These are phyloP conservation scores for Panicum miliaceum DNA, from an alignment of 176 grass and related monocot genomes.

Conservation along the genomic window DNA sequence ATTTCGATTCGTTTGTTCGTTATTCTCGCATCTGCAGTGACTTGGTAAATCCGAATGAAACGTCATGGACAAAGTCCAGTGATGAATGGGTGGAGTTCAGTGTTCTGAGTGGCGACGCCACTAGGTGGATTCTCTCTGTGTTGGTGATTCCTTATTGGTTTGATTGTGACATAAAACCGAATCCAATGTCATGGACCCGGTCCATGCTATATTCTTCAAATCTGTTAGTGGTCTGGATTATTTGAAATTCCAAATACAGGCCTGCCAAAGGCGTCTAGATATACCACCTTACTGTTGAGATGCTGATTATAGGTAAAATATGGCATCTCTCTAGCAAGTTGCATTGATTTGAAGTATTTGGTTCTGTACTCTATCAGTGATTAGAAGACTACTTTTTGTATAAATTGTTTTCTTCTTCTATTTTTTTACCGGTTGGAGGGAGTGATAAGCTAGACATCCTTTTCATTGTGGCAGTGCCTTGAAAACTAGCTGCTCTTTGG, in stretches of 20 bases:
- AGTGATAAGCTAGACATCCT: constrained; percentile 36
- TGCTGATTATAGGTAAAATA: constrained; percentile 34
- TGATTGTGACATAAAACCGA: constrained; percentile 50
- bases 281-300: constrained; percentile 18
- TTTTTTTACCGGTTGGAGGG: neutral
- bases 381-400: constrained; percentile 3
- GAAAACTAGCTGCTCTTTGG: constrained; percentile 8
- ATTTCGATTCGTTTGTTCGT: constrained; percentile 11
- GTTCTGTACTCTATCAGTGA: neutral
- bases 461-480: constrained; percentile 36
- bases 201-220: neutral
- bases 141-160: constrained; percentile 41
- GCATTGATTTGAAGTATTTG: neutral
- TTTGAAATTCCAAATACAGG: neutral
- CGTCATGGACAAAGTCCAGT: neutral
- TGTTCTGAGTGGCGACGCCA: constrained; percentile 15
- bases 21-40: neutral
- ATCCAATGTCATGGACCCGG: constrained; percentile 4
- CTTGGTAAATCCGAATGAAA: constrained; percentile 23
- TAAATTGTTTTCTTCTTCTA: neutral
- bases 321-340: neutral
- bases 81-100: neutral
- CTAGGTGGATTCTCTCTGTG: constrained; percentile 27
- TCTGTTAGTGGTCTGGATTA: neutral
- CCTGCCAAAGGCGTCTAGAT: neutral